phyloP scores from a whole-genome alignment of 495 filamentous ascomycete species.

The Penicillium herquei region DNA sequence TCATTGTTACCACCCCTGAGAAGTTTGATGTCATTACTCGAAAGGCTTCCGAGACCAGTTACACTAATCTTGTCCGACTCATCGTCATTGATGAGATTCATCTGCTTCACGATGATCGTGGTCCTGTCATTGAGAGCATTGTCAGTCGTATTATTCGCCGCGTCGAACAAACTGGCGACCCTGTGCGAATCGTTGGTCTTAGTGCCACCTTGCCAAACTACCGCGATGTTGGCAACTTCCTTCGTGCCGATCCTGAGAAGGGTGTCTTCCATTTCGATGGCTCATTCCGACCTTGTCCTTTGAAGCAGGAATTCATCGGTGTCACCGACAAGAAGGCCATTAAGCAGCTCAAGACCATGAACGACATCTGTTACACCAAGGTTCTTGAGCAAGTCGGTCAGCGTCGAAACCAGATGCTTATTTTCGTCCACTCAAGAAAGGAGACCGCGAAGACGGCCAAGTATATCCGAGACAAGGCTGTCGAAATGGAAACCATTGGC shows the following conservation, averaged over 20 bases:
- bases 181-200: constrained; percentile 85
- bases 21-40: constrained; percentile 99
- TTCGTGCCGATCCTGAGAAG: constrained; percentile 81
- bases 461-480: constrained; percentile 91
- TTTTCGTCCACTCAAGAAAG: constrained; percentile 97
- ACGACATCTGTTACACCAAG: constrained; percentile 97
- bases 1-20: constrained; percentile 98
- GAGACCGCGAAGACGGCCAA: constrained; percentile 97
- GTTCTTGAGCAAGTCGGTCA: constrained; percentile 94
- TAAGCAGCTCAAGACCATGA: constrained; percentile 99
- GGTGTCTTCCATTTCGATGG: constrained; percentile 96
- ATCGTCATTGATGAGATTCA: constrained; percentile 99
- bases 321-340: constrained; percentile 98
- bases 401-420: constrained; percentile 92
- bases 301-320: constrained; percentile 96
- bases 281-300: constrained; percentile 86
- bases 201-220: constrained; percentile 97
- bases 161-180: constrained; percentile 89
- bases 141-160: constrained; percentile 91
- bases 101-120: constrained; percentile 94
- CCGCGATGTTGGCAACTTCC: constrained; percentile 91
- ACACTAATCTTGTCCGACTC: constrained; percentile 92
- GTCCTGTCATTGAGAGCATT: constrained; percentile 94
- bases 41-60: constrained; percentile 94
- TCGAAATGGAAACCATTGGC: constrained; percentile 94